phyloP scores from a whole-genome alignment of 495 filamentous ascomycete genomes.

The Astrocystis sublimbata region DNA sequence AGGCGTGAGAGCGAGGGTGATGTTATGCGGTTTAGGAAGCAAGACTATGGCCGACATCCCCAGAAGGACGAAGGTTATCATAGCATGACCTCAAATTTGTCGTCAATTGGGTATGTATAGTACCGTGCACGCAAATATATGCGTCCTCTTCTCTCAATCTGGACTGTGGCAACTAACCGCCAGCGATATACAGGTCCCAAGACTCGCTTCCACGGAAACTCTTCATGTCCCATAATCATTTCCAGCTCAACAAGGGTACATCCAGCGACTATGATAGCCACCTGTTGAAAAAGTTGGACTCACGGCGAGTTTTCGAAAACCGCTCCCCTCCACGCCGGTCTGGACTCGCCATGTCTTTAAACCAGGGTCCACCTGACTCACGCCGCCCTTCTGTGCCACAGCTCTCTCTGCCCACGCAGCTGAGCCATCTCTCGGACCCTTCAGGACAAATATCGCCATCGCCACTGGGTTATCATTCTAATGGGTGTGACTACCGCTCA shows the following conservation, averaged over 20 bases:
- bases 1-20: conserved; percentile 29
- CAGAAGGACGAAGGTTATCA: conserved; percentile 36
- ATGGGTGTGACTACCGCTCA: conserved; percentile 52
- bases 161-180: conserved; percentile 20
- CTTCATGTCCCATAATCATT: conserved; percentile 47
- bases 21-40: conserved; percentile 25
- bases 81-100: conserved; percentile 35
- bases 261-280: conserved; percentile 78
- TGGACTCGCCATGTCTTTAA: conserved; percentile 54
- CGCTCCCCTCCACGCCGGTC: conserved; percentile 55
- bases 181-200: conserved; percentile 26
- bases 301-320: conserved; percentile 58
- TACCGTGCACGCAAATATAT: background rate
- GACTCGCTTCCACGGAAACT: conserved; percentile 41
- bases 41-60: conserved; percentile 21
- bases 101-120: conserved; percentile 31
- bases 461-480: conserved; percentile 48
- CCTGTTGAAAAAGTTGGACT: conserved; percentile 73
- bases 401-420: conserved; percentile 50
- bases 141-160: background rate
- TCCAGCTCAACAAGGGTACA: conserved; percentile 54
- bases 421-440: conserved; percentile 44
- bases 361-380: conserved; percentile 45
- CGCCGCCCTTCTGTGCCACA: conserved; percentile 49
- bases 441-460: conserved; percentile 48